Evolutionary conservation across 2,329 filamentous ascomycete species (phyloP), one percentile per base, ranked within the genome.

Genomic region (Myriosclerotinia scirpicola): DNA sequence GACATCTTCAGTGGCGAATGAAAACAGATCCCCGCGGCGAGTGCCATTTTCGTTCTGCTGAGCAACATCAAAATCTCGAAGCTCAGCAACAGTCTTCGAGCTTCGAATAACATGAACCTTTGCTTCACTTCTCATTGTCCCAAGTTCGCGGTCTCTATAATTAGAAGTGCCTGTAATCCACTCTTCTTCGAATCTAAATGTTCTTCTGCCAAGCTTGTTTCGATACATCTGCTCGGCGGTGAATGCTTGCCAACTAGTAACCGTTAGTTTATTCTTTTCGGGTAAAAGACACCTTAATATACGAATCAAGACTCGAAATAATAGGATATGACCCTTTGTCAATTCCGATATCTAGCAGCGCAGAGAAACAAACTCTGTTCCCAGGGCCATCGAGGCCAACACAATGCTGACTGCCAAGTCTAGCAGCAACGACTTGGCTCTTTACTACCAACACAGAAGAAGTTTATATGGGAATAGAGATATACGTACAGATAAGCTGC

Each of bases 161-260:
- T 91, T 94, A 67, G 92, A 83, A 1, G 91, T 91, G 9, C 93
- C 93, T 3, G 87, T 87, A 68, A 91, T 91, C 95, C 95, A 98
- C 76, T 97, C 91, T 78, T 99, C 95, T 73, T 98, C 95, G 69
- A 96, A 93, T 54, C 93, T 85, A 78, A 97, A 98, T 64, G 87
- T 89, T 67, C 94, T 87, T 67, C 94, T 86, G 12, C 93, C 93
- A 71, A 98, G 87, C 68, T 90, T 91, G 76, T 97, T 91, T 69
- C 92, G 88, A 77, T 87, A 90, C 94, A 98, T 98, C 77, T 98
- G 93, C 77, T 99, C 95, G 8, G 92, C 92, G 0, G 94, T 98
- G 75, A 96, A 98, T 9, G 93, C 92, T 77, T 99, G 95, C 93
- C 95, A 98, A 17, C 65, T 66, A 30, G 40, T 22, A 12, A 22